Base-by-base conservation (phyloP, 2,329 filamentous ascomycete genomes). In the Pseudopithomyces chartarum region DNA sequence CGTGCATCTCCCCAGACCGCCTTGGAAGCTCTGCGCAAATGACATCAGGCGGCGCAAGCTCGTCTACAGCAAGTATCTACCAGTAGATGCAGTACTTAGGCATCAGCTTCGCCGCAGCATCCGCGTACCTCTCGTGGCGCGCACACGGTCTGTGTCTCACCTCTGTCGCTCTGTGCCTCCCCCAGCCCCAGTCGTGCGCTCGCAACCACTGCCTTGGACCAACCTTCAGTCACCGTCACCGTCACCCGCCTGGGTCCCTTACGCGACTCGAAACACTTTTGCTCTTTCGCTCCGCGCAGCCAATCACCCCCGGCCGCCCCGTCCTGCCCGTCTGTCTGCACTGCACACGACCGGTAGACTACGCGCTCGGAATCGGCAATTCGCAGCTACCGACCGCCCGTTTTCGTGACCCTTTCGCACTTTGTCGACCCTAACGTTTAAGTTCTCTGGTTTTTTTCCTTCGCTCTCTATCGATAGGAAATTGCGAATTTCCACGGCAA, bases 321-420 rank as follows among this genome's bases (percentile, higher is more conserved):
- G n/a, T n/a, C n/a, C n/a, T n/a, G n/a, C n/a, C n/a, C n/a, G n/a
- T n/a, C n/a, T n/a, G n/a, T n/a, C n/a, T n/a, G n/a, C n/a, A n/a
- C n/a, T n/a, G n/a, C n/a, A n/a, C n/a, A n/a, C n/a, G n/a, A n/a
- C n/a, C 19, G 11, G 45, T 32, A 22, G 29, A 36, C 40, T 40
- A 50, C 34, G 47, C 47, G 47, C 47, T 40, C 47, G 47, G 47
- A 20, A 39, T 34, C 45, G 47, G 47, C 47, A 39, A 12, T 15
- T 40, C 34, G 22, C 47, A 40, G 15, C 33, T 34, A 29, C 47
- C 47, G 47, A 50, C 20, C 22, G 29, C 15, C 34, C 32, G 47
- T 13, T 34, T 13, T 20, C 12, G 11, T 19, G 11, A 11, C 33
- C 39, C n/a, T n/a, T n/a, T 39, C 22, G 47, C 47, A 39, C 39